Base-by-base conservation (phyloP, 495 filamentous ascomycete species). In the Bryoglossum gracile region DNA sequence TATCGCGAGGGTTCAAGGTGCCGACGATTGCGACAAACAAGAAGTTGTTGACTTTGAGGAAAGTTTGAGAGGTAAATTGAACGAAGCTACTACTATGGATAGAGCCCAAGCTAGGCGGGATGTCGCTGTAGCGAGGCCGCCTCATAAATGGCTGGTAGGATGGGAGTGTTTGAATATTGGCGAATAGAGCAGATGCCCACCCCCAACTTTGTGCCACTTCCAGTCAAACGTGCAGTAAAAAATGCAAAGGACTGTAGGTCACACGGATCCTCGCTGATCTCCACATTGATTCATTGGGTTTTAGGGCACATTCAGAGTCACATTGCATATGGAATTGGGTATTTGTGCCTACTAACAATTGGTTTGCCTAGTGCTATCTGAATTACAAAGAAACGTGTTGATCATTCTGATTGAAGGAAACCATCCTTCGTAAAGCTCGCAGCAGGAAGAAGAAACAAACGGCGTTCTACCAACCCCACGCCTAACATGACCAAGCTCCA, bases 401-500 rank as follows among this genome's bases (percentile, higher is more conserved):
- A 22, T 50, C 50, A 42, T 34, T 57, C 46, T 57, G 41, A 46
- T 50, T 26, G 40, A 51, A 51, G 32, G 33, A 33, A 28, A 47
- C n/a, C 13, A 37, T 14, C 51, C 51, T 41, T 44, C 45, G 39
- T n/a, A 50, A 54, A 51, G 17, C 33, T 49, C 39, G 45, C 48
- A 48, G 26, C 42, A 30, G 26, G 5, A 13, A 30, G 30, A 39
- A 54, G 54, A 57, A 22, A 36, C 52, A 52, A 53, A 50, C 38
- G 41, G 46, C 40, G 37, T 35, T 53, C 54, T 43, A 60, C 40
- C 30, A 44, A 55, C 43, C 43, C 52, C 48, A 26, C 51, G 50
- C 51, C 50, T 22, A 50, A 56, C 48, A 58, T 50, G 45, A 51
- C 38, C 28, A 45, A 51, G 49, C 46, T 54, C 53, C 46, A 39